Evolutionary conservation across 1,284 basidiomycete species (phyloP).

Genomic region (Mycena sp.): DNA sequence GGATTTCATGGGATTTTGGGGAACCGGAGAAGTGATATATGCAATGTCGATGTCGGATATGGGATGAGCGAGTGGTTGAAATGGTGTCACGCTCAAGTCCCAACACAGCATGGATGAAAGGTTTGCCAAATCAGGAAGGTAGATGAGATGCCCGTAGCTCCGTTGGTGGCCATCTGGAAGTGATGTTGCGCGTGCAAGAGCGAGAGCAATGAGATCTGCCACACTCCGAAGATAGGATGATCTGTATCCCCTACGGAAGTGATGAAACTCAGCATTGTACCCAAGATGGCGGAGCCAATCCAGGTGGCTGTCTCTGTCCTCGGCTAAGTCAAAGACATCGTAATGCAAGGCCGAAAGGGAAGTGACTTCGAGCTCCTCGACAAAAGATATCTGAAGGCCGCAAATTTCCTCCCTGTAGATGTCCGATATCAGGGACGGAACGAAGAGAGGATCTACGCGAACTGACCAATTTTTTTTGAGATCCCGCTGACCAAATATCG

Average conservation of each 20-base stretch:
- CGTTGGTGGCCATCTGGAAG: constrained; percentile 1
- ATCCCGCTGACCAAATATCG: constrained; percentile 17
- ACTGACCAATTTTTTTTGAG: constrained; percentile 12
- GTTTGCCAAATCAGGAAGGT: not conserved
- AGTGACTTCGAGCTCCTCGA: constrained; percentile 43
- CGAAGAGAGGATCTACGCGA: not conserved
- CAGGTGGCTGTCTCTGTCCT: constrained; percentile 21
- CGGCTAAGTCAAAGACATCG: constrained; percentile 27
- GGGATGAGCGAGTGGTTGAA: not conserved
- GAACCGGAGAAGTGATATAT: too few species aligned
- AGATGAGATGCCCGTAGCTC: constrained; percentile 4
- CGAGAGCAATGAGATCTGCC: constrained; percentile 14
- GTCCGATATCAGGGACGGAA: not conserved
- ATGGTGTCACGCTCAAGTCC: not conserved
- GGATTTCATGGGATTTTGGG: not conserved
- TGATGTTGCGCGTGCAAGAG: not conserved
- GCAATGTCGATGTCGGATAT: not conserved
- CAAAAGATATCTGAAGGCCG: constrained; percentile 14
- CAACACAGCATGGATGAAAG: constrained; percentile 12
- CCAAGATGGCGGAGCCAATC: constrained; percentile 19
- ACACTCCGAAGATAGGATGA: constrained; percentile 11
- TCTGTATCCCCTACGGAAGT: not conserved
- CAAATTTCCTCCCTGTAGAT: constrained; percentile 12
- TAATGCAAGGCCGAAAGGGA: constrained; percentile 41
- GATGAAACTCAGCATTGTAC: constrained; percentile 10